Conservation (phyloP, 225 moss, liverwort and hornwort species). For the Marchantia paleacea region DNA sequence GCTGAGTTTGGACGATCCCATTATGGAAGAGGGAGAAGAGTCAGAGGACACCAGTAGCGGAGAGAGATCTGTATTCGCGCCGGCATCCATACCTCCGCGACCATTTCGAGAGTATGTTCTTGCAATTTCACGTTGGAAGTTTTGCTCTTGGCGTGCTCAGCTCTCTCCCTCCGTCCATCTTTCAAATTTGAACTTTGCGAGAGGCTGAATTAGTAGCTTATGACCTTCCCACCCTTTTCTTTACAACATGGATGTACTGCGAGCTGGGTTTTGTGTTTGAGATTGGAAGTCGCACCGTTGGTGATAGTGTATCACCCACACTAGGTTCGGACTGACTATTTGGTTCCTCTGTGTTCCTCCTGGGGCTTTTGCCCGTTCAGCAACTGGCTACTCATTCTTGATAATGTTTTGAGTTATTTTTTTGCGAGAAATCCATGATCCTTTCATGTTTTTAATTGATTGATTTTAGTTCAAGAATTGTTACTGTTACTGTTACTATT, state of each 20-base stretch:
- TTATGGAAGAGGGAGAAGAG: slow-evolving; percentile 39
- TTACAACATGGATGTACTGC: no score
- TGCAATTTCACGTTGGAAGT: not conserved
- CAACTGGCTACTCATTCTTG: not conserved
- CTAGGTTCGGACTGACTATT: not conserved
- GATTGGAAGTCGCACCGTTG: no score
- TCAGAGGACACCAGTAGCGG: slow-evolving; percentile 8
- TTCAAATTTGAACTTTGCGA: not conserved
- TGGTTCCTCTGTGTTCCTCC: not conserved
- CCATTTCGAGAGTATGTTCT: slow-evolving; percentile 37
- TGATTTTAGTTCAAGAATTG: no score
- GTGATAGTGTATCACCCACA: no score
- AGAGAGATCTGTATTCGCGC: slow-evolving; percentile 34
- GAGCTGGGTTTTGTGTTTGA: no score
- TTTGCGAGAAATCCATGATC: not conserved
- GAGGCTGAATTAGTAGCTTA: not conserved
- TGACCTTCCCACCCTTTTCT: no score
- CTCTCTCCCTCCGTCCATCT: not conserved
- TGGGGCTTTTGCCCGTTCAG: not conserved
- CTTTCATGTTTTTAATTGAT: no score
- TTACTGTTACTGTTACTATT: no score
- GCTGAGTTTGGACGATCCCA: slow-evolving; percentile 41
- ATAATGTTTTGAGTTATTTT: not conserved
- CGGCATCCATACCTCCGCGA: slow-evolving; percentile 42
- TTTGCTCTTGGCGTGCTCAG: not conserved